Evolutionary conservation across 106 monocot species (phyloP).

Genomic region (Posidonia australis): DNA sequence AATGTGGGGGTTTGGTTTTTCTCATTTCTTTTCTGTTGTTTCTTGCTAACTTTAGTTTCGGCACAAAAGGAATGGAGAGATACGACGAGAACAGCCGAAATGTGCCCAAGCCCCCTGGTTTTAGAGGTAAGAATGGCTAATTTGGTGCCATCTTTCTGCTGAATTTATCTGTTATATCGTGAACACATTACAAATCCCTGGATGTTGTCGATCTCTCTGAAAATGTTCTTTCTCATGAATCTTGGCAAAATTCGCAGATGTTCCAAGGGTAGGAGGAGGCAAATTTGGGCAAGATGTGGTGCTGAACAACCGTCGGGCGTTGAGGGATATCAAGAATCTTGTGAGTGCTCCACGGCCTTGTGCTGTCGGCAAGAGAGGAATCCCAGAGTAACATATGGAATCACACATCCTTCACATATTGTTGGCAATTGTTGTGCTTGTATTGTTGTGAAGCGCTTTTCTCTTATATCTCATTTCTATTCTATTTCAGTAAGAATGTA

Average conservation of each 20-base stretch:
- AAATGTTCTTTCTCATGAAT: background rate
- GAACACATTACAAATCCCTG: too few species aligned
- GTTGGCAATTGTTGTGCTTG: background rate
- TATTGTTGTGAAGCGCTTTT: background rate
- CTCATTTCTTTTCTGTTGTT: background rate
- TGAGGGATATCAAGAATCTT: conserved; percentile 71
- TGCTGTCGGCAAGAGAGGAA: conserved; percentile 35
- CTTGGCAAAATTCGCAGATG: background rate
- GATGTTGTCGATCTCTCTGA: background rate
- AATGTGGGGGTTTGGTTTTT: background rate
- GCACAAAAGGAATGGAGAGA: conserved; percentile 20
- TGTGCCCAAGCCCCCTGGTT: conserved; percentile 5
- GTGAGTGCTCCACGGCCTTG: conserved; percentile 30
- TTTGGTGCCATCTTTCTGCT: too few species aligned
- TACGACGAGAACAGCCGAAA: conserved; percentile 28
- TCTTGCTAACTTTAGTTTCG: background rate
- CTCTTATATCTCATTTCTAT: background rate
- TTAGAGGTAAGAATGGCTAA: conserved; percentile 15
- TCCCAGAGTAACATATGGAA: conserved; percentile 28
- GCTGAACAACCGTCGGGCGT: conserved; percentile 48
- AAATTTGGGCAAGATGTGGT: conserved; percentile 19
- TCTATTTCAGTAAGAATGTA: conserved; percentile 28
- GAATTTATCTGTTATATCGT: too few species aligned
- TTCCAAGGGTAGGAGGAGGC: background rate
- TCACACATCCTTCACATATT: background rate